Conservation (phyloP, 371 early-diverging fungal genomes). For the Mortierella sp. region DNA sequence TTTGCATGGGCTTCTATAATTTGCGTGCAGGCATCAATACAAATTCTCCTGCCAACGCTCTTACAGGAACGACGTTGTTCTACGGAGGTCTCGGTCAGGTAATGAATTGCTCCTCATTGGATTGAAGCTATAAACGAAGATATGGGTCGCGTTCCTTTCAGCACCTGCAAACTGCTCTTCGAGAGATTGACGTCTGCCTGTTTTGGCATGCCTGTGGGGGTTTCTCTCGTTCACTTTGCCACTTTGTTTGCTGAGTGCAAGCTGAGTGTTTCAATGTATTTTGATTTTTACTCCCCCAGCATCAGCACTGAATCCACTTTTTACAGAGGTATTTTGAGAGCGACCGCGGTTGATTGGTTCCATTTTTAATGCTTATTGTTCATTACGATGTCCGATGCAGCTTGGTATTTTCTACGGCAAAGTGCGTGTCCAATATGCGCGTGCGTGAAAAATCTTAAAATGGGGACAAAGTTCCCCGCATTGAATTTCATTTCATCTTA, state of each 20-base stretch:
- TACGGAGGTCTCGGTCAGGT: conserved; percentile 85
- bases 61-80: conserved; percentile 79
- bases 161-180: neutral
- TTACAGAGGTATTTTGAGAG: neutral
- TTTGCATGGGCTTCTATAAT: conserved; percentile 79
- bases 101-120: neutral
- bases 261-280: too few relatives aligned
- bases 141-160: neutral
- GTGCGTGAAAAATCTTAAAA: neutral
- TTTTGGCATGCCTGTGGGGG: neutral
- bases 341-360: neutral
- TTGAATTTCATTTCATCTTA: neutral
- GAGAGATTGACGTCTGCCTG: neutral
- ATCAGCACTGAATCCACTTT: conserved; percentile 6
- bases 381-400: neutral
- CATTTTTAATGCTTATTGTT: neutral
- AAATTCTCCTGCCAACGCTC: conserved; percentile 68
- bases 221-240: neutral
- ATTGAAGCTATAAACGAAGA: too few relatives aligned
- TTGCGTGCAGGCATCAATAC: conserved; percentile 71
- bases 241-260: too few relatives aligned
- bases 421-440: neutral
- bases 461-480: conserved; percentile 34
- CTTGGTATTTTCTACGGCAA: neutral
- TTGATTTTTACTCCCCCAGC: conserved; percentile 1